Base-by-base conservation (phyloP, 768 basidiomycete genomes). In the Sporobolomyces roseus region DNA sequence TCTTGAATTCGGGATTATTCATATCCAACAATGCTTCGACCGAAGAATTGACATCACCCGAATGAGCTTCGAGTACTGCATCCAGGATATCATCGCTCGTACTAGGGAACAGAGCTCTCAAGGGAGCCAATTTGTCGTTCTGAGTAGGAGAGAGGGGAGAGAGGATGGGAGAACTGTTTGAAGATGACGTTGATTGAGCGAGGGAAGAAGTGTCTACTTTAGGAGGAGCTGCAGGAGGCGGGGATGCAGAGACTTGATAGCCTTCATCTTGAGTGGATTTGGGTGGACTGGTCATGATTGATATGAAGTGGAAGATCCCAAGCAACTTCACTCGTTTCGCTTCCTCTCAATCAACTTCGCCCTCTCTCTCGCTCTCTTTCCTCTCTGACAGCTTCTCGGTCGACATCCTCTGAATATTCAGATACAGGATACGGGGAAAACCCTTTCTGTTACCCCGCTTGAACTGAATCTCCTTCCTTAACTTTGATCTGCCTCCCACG, bases 41-140 rank as follows among this genome's bases (percentile, higher is more conserved):
- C 3, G 70, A 64, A 32, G 58, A 35, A 29, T 71, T 61, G 1
- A 66, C 23, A 7, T 58, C 49, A 9, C 61, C 65, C 1, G 27
- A 38, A 46, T 19, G 33, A 1, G 65, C 50, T 1, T 56, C 65
- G 21, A 71, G 61, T 0, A 71, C 65, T 0, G 70, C 65, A 3
- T 71, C 65, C 29, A 66, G n/a, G 45, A 71, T 49, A n/a, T 54
- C 61, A 16, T 48, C 35, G 21, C 61, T 58, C 35, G 45, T 32
- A 10, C 17, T 23, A 1, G 70, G 65, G 56, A 71, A 71, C 25
- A 71, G 30, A 1, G 65, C 65, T 10, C 50, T 48, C 17, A 71
- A 51, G 35, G 62, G 65, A 4, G 41, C 65, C 23, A 66, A 53
- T 33, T 56, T 29, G 1, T 59, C 60, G 12, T 25, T 12, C 9